Base-by-base conservation (phyloP, 805 yeast genomes). In the Crinitomyces ghanaensis region DNA sequence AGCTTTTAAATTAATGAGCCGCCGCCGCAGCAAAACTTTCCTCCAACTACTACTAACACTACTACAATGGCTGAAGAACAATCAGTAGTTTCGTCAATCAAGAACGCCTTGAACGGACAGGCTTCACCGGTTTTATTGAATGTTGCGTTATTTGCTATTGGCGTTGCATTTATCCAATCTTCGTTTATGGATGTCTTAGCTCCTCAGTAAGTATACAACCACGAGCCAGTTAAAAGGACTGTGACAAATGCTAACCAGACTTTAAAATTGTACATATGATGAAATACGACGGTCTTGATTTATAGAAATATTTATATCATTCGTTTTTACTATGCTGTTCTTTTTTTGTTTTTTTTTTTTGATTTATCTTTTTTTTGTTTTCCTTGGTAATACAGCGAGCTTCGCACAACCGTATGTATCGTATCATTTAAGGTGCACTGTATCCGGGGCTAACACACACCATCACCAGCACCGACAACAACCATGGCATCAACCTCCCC, bases 151-250 rank as follows among this genome's bases (percentile, higher is more conserved):
- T 47, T 47, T 34, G 42, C 42, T 12, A 48, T 59, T 19, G 63
- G 62, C 26, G 60, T 59, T 22, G 50, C 48, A 20, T 57, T 59
- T 44, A 53, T 59, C 42, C 55, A 55, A 48, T 54, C 60, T 33
- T 45, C 58, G 23, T 35, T 55, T 35, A 56, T 57, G 49, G 63
- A 59, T 39, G 48, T 45, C 54, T 49, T 58, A 30, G 52, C 56
- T 37, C 62, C 62, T 30, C 60, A 56, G 57, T 44, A 43, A 29
- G 48, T 43, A 6, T 16, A n/a, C n/a, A n/a, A n/a, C n/a, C n/a
- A n/a, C n/a, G n/a, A n/a, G n/a, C n/a, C 3, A 5, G 11, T 15
- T 9, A 8, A 8, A 15, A 28, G 8, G 31, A 9, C 13, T 15
- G 11, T 8, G 14, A 28, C 8, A 7, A 26, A 7, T 12, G 11